These are phyloP conservation scores for Eragrostis tef DNA, from an alignment of 202 grass and related monocot genomes.

Conservation along the genomic window DNA sequence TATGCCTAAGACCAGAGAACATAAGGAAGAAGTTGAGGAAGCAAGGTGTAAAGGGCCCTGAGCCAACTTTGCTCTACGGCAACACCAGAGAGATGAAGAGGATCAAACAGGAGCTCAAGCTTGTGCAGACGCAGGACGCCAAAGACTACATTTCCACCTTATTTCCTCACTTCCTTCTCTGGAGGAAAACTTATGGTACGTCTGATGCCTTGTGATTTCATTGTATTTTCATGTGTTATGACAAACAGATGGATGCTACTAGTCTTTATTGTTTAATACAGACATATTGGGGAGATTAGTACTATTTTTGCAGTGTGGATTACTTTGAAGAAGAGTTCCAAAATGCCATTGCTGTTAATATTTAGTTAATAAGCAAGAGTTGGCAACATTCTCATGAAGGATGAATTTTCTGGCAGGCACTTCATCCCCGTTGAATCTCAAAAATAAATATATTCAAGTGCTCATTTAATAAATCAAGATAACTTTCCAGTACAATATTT, in stretches of 20 bases:
- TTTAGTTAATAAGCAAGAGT: neutral
- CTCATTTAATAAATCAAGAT: neutral
- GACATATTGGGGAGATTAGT: neutral
- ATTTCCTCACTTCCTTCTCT: conserved; percentile 65
- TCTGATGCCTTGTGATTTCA: neutral
- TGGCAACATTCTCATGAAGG: neutral
- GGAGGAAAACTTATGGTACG: conserved; percentile 72
- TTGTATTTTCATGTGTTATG: neutral
- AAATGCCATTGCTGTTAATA: neutral
- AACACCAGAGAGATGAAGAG: conserved; percentile 70
- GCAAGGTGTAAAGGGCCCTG: conserved; percentile 68
- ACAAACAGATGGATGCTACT: neutral
- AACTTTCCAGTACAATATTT: too few relatives aligned
- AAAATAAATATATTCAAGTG: neutral
- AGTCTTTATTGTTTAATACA: neutral
- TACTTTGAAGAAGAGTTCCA: neutral
- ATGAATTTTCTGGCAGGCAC: neutral
- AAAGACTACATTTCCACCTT: conserved; percentile 54
- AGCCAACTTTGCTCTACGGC: conserved; percentile 61
- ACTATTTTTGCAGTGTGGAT: neutral
- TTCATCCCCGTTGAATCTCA: neutral
- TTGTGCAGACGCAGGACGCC: conserved; percentile 36
- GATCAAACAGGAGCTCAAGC: conserved; percentile 47
- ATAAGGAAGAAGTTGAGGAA: conserved; percentile 62
- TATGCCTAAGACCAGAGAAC: conserved; percentile 50